phyloP scores from a whole-genome alignment of 129 eudicot genomes.

The Tagetes erecta region DNA sequence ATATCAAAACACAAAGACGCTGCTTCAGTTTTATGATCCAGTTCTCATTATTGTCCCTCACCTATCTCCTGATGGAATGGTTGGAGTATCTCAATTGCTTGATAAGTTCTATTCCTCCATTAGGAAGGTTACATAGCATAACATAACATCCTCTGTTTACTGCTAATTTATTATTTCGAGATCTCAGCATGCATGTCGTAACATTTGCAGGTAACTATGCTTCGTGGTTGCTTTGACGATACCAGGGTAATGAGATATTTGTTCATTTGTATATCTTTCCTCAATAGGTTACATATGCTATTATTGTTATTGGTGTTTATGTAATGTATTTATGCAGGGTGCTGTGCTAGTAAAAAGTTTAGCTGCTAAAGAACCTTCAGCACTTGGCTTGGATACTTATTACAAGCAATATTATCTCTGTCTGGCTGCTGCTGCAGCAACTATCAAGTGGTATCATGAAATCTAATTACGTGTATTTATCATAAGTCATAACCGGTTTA shows the following conservation, averaged over 20 bases:
- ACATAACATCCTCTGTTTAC: background rate
- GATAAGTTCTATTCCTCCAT: conserved; percentile 71
- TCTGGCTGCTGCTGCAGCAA: conserved; percentile 98
- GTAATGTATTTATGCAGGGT: conserved; percentile 50
- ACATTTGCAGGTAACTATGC: conserved; percentile 60
- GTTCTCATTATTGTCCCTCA: conserved; percentile 79
- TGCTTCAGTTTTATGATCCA: conserved; percentile 90
- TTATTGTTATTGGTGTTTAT: conserved; percentile 28
- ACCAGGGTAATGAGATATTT: conserved; percentile 57
- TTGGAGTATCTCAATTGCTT: conserved; percentile 86
- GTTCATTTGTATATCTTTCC: conserved; percentile 5
- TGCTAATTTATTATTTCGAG: background rate
- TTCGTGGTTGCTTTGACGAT: conserved; percentile 96
- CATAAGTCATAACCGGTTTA: background rate
- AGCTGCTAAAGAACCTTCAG: conserved; percentile 97
- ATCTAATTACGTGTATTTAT: conserved; percentile 3
- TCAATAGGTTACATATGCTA: conserved; percentile 3
- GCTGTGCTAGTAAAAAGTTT: conserved; percentile 71
- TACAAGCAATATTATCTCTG: conserved; percentile 98
- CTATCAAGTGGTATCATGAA: conserved; percentile 74
- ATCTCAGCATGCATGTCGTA: conserved; percentile 3
- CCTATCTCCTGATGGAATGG: conserved; percentile 83
- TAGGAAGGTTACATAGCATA: conserved; percentile 47
- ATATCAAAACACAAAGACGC: conserved; percentile 86
- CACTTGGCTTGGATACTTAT: conserved; percentile 90